Conservation (phyloP, 768 basidiomycete genomes). For the Royoungia palumana region DNA sequence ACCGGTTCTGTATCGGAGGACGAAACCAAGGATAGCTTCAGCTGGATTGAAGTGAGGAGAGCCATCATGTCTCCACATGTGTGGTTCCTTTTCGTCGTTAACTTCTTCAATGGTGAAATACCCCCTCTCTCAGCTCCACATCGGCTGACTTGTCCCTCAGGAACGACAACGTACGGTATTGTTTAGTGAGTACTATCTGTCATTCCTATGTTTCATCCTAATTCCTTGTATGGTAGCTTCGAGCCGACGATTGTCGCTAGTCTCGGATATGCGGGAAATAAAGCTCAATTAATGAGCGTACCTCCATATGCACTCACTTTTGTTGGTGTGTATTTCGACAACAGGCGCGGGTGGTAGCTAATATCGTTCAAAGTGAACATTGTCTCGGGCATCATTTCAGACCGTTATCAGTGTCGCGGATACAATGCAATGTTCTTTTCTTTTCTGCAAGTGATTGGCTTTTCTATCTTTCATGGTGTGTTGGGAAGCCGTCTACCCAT, state of each 20-base stretch:
- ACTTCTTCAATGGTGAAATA: conserved; percentile 52
- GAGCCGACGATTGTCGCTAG: conserved; percentile 58
- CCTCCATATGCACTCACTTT: conserved; percentile 51
- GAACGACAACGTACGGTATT: conserved; percentile 10
- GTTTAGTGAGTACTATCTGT: conserved; percentile 17
- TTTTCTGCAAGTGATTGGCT: conserved; percentile 36
- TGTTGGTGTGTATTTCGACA: conserved; percentile 32
- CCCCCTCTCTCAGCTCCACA: not conserved
- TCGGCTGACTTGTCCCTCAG: conserved; percentile 8
- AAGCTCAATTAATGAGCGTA: conserved; percentile 61
- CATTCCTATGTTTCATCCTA: conserved; percentile 36
- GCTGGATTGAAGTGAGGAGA: conserved; percentile 52
- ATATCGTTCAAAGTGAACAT: conserved; percentile 31
- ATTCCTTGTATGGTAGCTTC: conserved; percentile 49
- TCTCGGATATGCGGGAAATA: conserved; percentile 51
- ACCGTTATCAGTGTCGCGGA: conserved; percentile 51
- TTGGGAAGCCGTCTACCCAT: not conserved
- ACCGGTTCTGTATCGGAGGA: conserved; percentile 38
- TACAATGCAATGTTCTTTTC: conserved; percentile 42
- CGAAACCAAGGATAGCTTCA: conserved; percentile 43
- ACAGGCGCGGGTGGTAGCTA: not conserved
- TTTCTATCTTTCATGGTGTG: conserved; percentile 2
- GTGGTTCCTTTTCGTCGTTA: conserved; percentile 44
- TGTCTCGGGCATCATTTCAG: conserved; percentile 46
- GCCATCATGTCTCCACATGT: conserved; percentile 54